These are phyloP conservation scores for Rhododendron vialii DNA, from an alignment of 148 eudicot species.

Conservation along the genomic window DNA sequence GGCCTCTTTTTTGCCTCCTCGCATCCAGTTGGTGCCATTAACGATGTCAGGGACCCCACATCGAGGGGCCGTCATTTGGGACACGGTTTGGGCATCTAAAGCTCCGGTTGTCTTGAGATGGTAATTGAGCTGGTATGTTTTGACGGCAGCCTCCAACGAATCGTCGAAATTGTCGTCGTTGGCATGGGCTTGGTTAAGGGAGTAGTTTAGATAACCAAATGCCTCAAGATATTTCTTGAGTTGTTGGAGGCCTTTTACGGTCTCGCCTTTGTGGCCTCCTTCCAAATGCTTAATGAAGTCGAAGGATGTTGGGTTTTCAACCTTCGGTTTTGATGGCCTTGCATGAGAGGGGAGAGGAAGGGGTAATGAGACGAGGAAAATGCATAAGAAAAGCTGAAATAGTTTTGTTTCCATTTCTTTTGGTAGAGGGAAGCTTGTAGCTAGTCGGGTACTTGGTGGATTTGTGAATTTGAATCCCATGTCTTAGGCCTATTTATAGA, in stretches of 20 bases:
- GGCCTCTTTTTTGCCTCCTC: too few species aligned
- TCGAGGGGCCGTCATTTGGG: too few species aligned
- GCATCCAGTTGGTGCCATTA: too few species aligned
- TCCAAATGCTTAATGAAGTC: conserved; percentile 20
- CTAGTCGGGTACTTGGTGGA: background rate
- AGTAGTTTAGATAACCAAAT: conserved; percentile 16
- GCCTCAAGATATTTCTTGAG: conserved; percentile 23
- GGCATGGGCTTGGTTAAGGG: background rate
- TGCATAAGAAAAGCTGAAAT: background rate
- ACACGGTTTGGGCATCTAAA: too few species aligned
- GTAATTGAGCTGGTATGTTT: too few species aligned
- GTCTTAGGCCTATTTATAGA: background rate
- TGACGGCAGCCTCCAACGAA: too few species aligned
- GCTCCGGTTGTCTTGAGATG: too few species aligned
- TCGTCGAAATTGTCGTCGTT: conserved; percentile 18
- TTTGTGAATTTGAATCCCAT: background rate
- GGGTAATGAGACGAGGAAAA: background rate
- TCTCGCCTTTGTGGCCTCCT: conserved; percentile 22
- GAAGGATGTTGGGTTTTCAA: conserved; percentile 6
- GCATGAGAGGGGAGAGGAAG: background rate
- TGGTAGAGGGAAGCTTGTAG: background rate
- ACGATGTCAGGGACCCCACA: too few species aligned
- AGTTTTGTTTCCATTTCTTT: background rate
- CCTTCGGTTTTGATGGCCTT: background rate
- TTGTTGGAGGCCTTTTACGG: conserved; percentile 5